Evolutionary conservation across 2,329 filamentous ascomycete species (phyloP), one percentile per base, ranked within the genome.

Genomic region (Aureobasidium sp.): DNA sequence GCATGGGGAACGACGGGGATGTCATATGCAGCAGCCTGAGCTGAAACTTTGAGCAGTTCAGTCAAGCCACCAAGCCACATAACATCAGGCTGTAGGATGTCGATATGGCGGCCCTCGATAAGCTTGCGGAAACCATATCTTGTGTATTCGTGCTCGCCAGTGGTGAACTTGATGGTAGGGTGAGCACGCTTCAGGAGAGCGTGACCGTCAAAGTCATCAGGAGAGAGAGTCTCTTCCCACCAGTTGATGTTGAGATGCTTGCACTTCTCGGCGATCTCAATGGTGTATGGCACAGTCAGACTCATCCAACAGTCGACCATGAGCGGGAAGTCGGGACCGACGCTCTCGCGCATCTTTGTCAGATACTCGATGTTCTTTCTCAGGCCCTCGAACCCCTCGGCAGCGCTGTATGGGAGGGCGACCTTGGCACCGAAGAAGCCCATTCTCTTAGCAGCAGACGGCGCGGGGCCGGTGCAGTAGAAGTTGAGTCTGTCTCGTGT

Each of bases 271-370:
- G 89, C 92, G 25, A 96, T 81, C 74, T 96, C 88, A 67, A 96
- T 95, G 4, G 90, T 95, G 77, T 96, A 96, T 1, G 89, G 78
- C 27, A 96, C 92, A 69, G 92, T 96, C 69, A 96, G 79, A 66
- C 88, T 92, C 92, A 96, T 96, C 77, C 95, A 96, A 80, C 92
- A 96, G 77, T 96, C 92, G 5, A 96, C 92, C 80, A 95, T 92
- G 66, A 96, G 81, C 47, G 92, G 92, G 72, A 94, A 96, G 73
- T 96, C 89, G 0, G 90, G 89, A 0, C 92, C 92, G 45, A 96
- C 87, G 60, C 84, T 84, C 70, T 91, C 88, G 59, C 91, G 84
- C 74, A 96, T 90, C 74, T 89, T 87, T 66, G 87, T 84, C 53
- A 96, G 81, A 71, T 92, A 96, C 71, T 90, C 90, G 59, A 96